Evolutionary conservation across 495 filamentous ascomycete genomes (phyloP), one percentile per base, ranked within the genome.

Genomic region (Xylaria longipes): DNA sequence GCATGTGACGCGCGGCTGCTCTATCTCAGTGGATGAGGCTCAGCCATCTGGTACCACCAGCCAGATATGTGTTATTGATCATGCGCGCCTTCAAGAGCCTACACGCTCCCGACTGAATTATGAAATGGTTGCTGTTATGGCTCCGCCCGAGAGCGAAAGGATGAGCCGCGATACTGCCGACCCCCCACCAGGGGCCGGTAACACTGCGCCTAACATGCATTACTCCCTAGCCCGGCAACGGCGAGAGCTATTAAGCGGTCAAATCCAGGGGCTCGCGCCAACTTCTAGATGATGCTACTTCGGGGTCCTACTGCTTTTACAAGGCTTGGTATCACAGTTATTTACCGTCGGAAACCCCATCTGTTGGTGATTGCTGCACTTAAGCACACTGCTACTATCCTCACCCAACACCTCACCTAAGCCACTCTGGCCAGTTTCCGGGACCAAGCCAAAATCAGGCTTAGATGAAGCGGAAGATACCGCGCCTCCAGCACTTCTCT

Each of bases 1-100:
- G 64, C 5, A 50, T 37, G 20, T 43, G 12, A 67, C 22, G 48
- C 37, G 25, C 15, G 31, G 35, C 33, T 54, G 43, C 22, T 41
- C 9, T 48, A 41, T 29, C 14, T 35, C 6, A 15, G 43, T n/a
- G 7, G 0, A 39, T 27, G 41, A 65, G 63, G 45, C 63, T 65
- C 63, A 22, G 22, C 29, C 9, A 41, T n/a, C 22, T 17, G 15
- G 33, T 56, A 22, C 33, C 35, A 56, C 20, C 22, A 48, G n/a
- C n/a, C 22, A 67, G 48, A 14, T 56, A 54, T 27, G 11, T 27
- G n/a, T 43, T 35, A 54, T 56, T 41, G 7, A 56, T 31, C n/a
- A 56, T 67, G 65, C 35, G 14, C 65, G 12, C 65, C 48, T 52
- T 6, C 27, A 25, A 52, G 27, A 48, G 48, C 46, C 7, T 43